Percentiles rank a stretch among this genome's conserved stretches.
These are phyloP conservation scores for Lotmaria passim DNA, from an alignment of 208 protist genomes.

Conservation along the genomic window DNA sequence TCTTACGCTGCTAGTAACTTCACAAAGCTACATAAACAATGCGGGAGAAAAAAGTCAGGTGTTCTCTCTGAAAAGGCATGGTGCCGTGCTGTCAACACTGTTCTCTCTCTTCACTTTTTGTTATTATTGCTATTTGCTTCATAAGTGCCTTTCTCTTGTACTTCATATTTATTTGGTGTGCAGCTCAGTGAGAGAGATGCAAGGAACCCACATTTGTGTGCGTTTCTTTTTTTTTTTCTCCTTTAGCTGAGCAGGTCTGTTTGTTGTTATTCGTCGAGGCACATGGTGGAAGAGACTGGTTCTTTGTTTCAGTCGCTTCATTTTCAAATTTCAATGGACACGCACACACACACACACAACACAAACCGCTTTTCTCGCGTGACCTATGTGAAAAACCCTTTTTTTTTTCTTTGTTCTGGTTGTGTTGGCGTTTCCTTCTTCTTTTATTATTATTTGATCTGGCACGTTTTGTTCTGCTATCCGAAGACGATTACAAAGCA, in stretches of 20 bases:
- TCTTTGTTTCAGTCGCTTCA: background rate
- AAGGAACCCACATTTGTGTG: too few species aligned
- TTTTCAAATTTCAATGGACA: background rate
- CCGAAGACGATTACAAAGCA: too few species aligned
- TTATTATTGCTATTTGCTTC: background rate
- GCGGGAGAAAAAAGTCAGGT: too few species aligned
- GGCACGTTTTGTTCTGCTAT: background rate
- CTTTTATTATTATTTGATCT: background rate
- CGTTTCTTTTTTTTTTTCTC: background rate
- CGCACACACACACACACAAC: background rate
- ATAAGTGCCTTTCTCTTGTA: background rate
- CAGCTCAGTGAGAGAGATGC: too few species aligned
- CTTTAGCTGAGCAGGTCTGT: too few species aligned
- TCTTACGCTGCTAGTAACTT: too few species aligned
- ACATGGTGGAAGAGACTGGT: too few species aligned
- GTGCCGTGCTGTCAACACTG: background rate
- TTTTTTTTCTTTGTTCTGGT: background rate
- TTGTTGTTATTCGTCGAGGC: background rate
- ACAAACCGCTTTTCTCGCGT: background rate
- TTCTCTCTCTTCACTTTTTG: background rate
- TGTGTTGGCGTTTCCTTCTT: background rate
- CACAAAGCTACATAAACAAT: too few species aligned
- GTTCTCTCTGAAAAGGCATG: too few species aligned
- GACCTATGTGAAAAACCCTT: background rate
- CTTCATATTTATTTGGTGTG: too few species aligned